Evolutionary conservation across 331 rosid species (phyloP).

Genomic region (Quercus phellos): DNA sequence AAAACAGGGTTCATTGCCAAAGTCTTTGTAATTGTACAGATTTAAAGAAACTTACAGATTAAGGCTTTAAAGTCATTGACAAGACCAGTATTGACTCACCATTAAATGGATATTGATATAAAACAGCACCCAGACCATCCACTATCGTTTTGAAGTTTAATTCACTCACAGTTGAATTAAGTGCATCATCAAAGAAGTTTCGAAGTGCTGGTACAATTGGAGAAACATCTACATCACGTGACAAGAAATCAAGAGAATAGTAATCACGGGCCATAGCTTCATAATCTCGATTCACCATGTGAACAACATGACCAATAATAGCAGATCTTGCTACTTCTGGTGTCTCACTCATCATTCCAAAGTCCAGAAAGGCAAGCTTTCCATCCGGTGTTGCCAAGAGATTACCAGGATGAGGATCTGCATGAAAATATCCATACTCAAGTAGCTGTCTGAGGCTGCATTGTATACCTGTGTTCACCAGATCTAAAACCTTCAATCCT

Average conservation of each 20-base stretch:
- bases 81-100: constrained; percentile 50
- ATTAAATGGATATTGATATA: constrained; percentile 87
- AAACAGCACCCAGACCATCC: constrained; percentile 88
- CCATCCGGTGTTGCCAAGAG: constrained; percentile 96
- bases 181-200: constrained; percentile 83
- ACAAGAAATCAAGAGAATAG: constrained; percentile 77
- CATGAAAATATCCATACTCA: constrained; percentile 94
- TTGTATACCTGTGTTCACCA: constrained; percentile 78
- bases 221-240: constrained; percentile 74
- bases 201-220: constrained; percentile 88
- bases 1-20: background rate
- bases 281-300: constrained; percentile 92
- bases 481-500: constrained; percentile 79
- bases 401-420: constrained; percentile 99
- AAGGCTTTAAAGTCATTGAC: constrained; percentile 1
- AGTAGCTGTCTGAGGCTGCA: constrained; percentile 94
- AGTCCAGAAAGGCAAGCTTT: constrained; percentile 92
- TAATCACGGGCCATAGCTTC: constrained; percentile 98
- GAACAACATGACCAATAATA: constrained; percentile 92
- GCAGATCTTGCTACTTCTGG: constrained; percentile 91
- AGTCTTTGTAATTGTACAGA: background rate
- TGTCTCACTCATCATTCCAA: constrained; percentile 99
- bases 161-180: constrained; percentile 80
- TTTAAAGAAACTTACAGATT: background rate
- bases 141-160: constrained; percentile 90